A percentile compares a stretch with the other conserved stretches of the same genome.
Evolutionary conservation across 768 basidiomycete species (phyloP).

Genomic region (Tephrocybe sp.): DNA sequence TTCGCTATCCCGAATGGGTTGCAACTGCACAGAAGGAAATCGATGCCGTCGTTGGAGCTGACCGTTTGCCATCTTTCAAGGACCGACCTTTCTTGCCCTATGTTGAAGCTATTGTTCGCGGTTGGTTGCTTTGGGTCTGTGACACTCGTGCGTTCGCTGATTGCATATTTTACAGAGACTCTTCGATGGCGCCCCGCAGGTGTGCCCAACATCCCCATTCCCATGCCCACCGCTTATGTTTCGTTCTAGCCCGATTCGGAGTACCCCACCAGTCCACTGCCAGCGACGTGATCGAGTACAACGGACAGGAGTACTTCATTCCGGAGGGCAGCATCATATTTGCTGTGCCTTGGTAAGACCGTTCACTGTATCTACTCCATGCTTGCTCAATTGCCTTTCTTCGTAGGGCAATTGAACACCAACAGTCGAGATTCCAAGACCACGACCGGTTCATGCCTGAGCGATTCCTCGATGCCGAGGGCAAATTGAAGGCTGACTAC

Average conservation of each 20-base stretch:
- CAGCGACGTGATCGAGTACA: background rate
- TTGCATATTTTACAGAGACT: background rate
- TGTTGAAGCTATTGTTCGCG: background rate
- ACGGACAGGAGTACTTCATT: slow-evolving; percentile 1
- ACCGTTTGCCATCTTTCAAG: background rate
- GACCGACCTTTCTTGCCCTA: background rate
- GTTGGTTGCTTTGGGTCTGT: background rate
- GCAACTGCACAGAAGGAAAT: background rate
- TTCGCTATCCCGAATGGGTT: background rate
- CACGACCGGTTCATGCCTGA: no score
- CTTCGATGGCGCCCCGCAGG: slow-evolving; percentile 1
- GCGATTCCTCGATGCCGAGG: no score
- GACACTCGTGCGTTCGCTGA: background rate
- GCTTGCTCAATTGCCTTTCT: no score
- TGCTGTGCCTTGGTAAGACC: background rate
- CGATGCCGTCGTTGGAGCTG: background rate
- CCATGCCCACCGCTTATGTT: background rate
- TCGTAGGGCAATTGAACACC: slow-evolving; percentile 2
- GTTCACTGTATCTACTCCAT: background rate
- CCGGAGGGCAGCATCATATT: slow-evolving; percentile 2
- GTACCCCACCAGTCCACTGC: background rate
- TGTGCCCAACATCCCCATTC: background rate
- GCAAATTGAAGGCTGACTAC: background rate
- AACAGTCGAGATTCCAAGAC: background rate
- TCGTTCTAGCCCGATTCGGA: background rate